Conservation (phyloP, 768 basidiomycete species). For the Mycena indigotica region DNA sequence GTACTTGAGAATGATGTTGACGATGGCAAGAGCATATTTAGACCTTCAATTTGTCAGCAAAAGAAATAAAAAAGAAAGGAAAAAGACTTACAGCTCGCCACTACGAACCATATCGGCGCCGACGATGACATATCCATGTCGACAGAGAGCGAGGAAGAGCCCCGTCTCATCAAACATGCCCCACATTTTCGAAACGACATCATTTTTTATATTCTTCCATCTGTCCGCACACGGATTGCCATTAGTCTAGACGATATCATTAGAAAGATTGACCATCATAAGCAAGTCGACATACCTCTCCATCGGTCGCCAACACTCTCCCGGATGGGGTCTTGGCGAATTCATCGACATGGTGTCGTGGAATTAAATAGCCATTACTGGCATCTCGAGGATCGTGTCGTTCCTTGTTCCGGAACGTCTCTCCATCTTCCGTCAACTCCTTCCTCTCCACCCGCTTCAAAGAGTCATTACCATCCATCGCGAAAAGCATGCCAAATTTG, state of each 20-base stretch:
- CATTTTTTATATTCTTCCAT: conserved; percentile 16
- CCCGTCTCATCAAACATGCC: conserved; percentile 22
- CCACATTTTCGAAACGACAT: conserved; percentile 11
- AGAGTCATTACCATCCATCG: conserved; percentile 31
- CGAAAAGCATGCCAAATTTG: conserved; percentile 20
- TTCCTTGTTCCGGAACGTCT: not conserved
- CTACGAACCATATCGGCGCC: conserved; percentile 5
- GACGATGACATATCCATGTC: conserved; percentile 13
- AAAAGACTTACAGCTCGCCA: not conserved
- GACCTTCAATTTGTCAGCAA: not conserved
- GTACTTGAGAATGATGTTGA: not conserved
- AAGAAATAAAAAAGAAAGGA: not conserved
- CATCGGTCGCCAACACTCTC: no score
- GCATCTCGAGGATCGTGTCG: not conserved
- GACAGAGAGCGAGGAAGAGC: conserved; percentile 5
- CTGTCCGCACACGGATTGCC: conserved; percentile 6
- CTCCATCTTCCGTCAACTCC: not conserved
- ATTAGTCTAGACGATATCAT: no score
- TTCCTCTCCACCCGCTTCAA: conserved; percentile 11
- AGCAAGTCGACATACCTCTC: no score
- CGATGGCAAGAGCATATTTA: not conserved
- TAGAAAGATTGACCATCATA: not conserved
- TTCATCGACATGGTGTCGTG: not conserved
- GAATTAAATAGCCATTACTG: not conserved
- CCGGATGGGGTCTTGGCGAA: not conserved